A percentile compares a stretch with the other conserved stretches of the same genome.
Evolutionary conservation across 352 stramenopile species (phyloP).

Genomic region (Thalassiosira exigua): DNA sequence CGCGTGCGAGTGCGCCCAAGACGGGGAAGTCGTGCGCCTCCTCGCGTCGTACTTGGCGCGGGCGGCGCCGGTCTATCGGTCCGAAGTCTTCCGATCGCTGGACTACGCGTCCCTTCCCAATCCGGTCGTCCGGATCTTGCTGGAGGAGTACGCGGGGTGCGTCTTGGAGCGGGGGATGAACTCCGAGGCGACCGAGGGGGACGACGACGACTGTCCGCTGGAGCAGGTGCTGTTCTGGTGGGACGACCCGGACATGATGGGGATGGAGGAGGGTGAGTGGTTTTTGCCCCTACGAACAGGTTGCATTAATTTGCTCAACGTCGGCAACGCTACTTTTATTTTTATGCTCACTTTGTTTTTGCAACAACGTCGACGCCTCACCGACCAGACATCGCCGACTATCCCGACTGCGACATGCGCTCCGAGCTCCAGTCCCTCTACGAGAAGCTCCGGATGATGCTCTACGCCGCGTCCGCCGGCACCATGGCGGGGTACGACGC

Average conservation of each 20-base stretch:
- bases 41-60: conserved; percentile 20
- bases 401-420: conserved; percentile 48
- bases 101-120: conserved; percentile 42
- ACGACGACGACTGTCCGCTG: conserved; percentile 50
- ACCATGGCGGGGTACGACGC: conserved; percentile 43
- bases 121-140: conserved; percentile 31
- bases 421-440: conserved; percentile 42
- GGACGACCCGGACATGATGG: conserved; percentile 47
- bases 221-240: conserved; percentile 54
- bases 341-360: neutral
- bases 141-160: conserved; percentile 47
- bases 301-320: too few species aligned
- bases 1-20: conserved; percentile 38
- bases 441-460: conserved; percentile 55
- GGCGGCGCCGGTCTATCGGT: conserved; percentile 29
- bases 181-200: conserved; percentile 44
- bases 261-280: conserved; percentile 25
- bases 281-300: too few species aligned
- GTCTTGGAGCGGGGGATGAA: conserved; percentile 40
- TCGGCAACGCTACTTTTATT: neutral
- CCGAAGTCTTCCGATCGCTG: conserved; percentile 39
- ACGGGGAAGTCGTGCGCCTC: conserved; percentile 27
- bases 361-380: neutral
- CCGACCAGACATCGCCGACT: conserved; percentile 13
- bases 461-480: conserved; percentile 34